Evolutionary conservation across 768 basidiomycete species (phyloP).

Genomic region (Naganishia antarctica): DNA sequence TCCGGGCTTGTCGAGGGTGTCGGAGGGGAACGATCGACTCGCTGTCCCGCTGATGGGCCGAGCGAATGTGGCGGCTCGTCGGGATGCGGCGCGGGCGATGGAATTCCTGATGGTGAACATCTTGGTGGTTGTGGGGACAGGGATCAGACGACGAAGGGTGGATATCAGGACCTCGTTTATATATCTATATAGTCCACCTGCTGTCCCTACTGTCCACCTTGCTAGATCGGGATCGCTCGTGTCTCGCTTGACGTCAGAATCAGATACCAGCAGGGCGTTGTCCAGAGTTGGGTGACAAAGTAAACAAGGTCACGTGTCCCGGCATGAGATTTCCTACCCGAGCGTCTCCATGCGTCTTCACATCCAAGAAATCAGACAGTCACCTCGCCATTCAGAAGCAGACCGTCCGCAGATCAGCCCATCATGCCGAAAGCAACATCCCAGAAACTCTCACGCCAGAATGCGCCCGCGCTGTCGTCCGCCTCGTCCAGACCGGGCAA

Average conservation of each 20-base stretch:
- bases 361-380: no score
- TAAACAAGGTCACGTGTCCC: conserved; percentile 13
- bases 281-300: not conserved
- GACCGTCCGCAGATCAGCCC: no score
- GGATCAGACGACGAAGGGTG: no score
- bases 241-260: not conserved
- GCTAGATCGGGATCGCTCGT: not conserved
- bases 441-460: conserved; percentile 35
- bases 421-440: conserved; percentile 48
- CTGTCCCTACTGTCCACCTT: no score
- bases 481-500: conserved; percentile 36
- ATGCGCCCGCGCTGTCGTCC: conserved; percentile 32
- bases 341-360: not conserved
- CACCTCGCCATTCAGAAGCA: no score
- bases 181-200: no score
- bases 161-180: no score
- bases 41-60: not conserved
- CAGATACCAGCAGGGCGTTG: not conserved
- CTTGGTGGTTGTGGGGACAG: not conserved
- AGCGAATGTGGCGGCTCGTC: not conserved
- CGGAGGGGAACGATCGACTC: not conserved
- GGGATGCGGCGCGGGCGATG: conserved; percentile 7
- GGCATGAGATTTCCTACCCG: not conserved
- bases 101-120: conserved; percentile 6
- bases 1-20: conserved; percentile 5